Conservation (phyloP, 169 alveolate species). For the Cryptosporidium sp. region DNA sequence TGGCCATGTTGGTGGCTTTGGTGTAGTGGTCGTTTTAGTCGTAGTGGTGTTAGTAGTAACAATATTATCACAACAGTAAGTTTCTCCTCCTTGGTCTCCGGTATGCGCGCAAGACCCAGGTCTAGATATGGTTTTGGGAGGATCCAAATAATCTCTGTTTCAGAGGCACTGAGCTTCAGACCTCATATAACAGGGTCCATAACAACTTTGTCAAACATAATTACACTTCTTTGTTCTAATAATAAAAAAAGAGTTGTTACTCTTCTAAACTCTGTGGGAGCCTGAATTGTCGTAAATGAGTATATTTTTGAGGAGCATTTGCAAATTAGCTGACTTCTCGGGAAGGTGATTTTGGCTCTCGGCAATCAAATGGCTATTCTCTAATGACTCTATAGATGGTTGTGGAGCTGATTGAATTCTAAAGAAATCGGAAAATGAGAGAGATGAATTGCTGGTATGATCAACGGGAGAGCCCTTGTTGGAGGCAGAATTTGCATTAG, state of each 20-base stretch:
- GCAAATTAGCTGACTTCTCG: conserved; percentile 49
- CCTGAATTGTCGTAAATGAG: conserved; percentile 51
- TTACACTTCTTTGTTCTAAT: not conserved
- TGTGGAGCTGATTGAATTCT: conserved; percentile 63
- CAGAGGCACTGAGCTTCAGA: conserved; percentile 9
- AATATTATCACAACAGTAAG: not conserved
- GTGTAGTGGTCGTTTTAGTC: not conserved
- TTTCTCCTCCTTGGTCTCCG: not conserved
- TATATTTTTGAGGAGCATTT: conserved; percentile 63
- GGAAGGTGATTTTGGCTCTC: conserved; percentile 47
- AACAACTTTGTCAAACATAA: conserved; percentile 6
- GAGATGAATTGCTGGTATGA: not conserved
- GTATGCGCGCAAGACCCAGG: conserved; percentile 15
- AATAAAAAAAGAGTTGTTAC: not conserved
- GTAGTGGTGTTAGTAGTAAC: not conserved
- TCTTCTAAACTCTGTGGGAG: conserved; percentile 10
- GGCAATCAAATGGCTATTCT: conserved; percentile 39
- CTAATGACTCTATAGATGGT: conserved; percentile 33
- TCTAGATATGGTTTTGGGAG: conserved; percentile 9
- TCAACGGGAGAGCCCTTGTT: not conserved
- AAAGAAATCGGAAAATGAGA: conserved; percentile 59
- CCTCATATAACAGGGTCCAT: not conserved
- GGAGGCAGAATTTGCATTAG: not conserved
- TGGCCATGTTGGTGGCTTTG: not conserved
- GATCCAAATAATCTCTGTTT: not conserved